Evolutionary conservation across 352 stramenopile genomes (phyloP).

Genomic region (Phytopythium delawarense): DNA sequence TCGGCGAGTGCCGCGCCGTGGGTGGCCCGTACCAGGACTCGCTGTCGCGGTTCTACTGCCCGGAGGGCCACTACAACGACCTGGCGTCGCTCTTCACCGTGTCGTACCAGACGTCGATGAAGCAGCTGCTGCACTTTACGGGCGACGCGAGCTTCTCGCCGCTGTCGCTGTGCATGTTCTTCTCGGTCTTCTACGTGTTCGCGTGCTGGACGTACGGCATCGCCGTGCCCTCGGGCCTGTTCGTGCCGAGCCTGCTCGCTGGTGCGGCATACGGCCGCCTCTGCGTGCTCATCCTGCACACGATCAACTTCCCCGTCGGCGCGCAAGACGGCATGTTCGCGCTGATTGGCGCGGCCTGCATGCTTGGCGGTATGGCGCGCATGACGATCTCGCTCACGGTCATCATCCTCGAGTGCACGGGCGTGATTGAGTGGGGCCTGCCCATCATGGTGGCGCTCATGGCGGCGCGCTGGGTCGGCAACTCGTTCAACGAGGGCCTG

Average conservation of each 20-base stretch:
- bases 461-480: slow-evolving; percentile 95
- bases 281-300: slow-evolving; percentile 81
- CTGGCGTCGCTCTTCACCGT: slow-evolving; percentile 94
- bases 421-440: slow-evolving; percentile 97
- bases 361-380: slow-evolving; percentile 95
- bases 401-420: slow-evolving; percentile 97
- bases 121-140: slow-evolving; percentile 93
- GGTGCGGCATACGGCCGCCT: slow-evolving; percentile 94
- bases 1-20: slow-evolving; percentile 60
- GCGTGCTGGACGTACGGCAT: slow-evolving; percentile 95
- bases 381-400: slow-evolving; percentile 99
- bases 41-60: slow-evolving; percentile 94
- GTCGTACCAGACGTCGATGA: slow-evolving; percentile 91
- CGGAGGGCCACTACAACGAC: slow-evolving; percentile 96
- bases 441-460: slow-evolving; percentile 98
- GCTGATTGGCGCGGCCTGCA: slow-evolving; percentile 93
- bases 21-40: slow-evolving; percentile 74
- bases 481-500: slow-evolving; percentile 98
- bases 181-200: slow-evolving; percentile 91
- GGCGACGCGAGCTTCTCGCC: slow-evolving; percentile 68
- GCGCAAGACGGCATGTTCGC: slow-evolving; percentile 92
- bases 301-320: slow-evolving; percentile 71
- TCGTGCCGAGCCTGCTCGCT: slow-evolving; percentile 94
- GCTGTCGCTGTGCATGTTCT: slow-evolving; percentile 90
- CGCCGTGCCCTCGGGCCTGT: slow-evolving; percentile 94